Evolutionary conservation across 768 basidiomycete species (phyloP).

Genomic region (Pleurotus djamor): DNA sequence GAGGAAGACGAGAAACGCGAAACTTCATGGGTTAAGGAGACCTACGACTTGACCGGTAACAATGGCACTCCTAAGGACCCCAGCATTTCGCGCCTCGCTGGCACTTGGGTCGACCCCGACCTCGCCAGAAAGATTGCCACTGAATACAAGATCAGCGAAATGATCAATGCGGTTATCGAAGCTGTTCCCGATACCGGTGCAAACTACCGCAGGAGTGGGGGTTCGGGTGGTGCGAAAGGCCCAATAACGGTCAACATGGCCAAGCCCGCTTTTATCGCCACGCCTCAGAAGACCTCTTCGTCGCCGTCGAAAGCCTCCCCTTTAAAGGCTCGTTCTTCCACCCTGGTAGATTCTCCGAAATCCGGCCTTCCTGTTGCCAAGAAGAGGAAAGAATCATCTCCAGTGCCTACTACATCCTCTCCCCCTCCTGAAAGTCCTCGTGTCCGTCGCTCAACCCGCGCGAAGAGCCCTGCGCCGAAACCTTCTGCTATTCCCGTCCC

Average conservation of each 20-base stretch:
- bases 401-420: constrained; percentile 19
- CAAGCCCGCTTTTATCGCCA: constrained; percentile 22
- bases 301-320: constrained; percentile 24
- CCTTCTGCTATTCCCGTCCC: constrained; percentile 42
- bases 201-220: constrained; percentile 74
- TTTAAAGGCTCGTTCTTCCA: constrained; percentile 22
- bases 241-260: constrained; percentile 22
- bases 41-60: constrained; percentile 72
- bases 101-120: constrained; percentile 77
- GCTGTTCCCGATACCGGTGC: constrained; percentile 77
- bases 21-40: constrained; percentile 79
- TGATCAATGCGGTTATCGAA: constrained; percentile 64
- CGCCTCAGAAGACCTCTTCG: constrained; percentile 20
- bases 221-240: constrained; percentile 22
- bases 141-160: constrained; percentile 57
- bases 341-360: constrained; percentile 26
- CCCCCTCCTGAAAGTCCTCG: constrained; percentile 17
- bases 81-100: constrained; percentile 74
- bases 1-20: constrained; percentile 80
- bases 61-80: constrained; percentile 69
- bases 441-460: neutral
- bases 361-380: constrained; percentile 41
- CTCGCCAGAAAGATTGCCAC: constrained; percentile 69
- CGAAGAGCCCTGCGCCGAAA: constrained; percentile 23
- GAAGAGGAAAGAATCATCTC: constrained; percentile 64